Conservation (phyloP, 768 basidiomycete genomes). For the Kwoniella newhampshirensis region DNA sequence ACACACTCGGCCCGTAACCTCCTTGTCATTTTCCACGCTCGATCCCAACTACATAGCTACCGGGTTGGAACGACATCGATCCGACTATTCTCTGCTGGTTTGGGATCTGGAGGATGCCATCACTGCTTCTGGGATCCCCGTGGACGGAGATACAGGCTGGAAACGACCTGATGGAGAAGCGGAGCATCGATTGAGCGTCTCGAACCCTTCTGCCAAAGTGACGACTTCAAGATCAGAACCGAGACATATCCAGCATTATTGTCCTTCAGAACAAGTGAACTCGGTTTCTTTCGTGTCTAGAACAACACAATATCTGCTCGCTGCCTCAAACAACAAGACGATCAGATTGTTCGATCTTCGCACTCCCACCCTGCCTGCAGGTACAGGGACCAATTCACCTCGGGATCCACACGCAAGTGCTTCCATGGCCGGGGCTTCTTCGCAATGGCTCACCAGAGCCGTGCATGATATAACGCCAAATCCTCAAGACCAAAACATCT, state of each 20-base stretch:
- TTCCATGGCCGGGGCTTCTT: conserved; percentile 11
- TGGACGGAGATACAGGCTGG: conserved; percentile 14
- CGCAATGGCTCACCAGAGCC: conserved; percentile 39
- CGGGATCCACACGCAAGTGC: conserved; percentile 7
- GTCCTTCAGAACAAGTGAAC: conserved; percentile 44
- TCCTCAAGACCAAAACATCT: conserved; percentile 26
- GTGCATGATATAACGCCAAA: conserved; percentile 40
- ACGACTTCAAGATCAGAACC: conserved; percentile 18
- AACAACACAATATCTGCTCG: conserved; percentile 28
- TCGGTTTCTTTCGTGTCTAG: conserved; percentile 32
- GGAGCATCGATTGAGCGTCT: conserved; percentile 28
- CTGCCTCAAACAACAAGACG: conserved; percentile 29
- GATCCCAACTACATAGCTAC: conserved; percentile 44
- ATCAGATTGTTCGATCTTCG: conserved; percentile 44
- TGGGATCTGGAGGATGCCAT: conserved; percentile 43
- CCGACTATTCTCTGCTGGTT: conserved; percentile 42
- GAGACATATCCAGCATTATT: conserved; percentile 43
- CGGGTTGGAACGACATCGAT: conserved; percentile 43
- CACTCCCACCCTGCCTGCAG: conserved; percentile 14
- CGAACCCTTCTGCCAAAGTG: conserved; percentile 24
- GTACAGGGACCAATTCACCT: conserved; percentile 4
- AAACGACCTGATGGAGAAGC: conserved; percentile 23
- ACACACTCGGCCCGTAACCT: conserved; percentile 37
- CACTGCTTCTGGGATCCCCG: conserved; percentile 10
- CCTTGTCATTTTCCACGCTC: conserved; percentile 34